Conservation (phyloP, 1,139 yeast genomes). For the Sugiyamaella castrensis region DNA sequence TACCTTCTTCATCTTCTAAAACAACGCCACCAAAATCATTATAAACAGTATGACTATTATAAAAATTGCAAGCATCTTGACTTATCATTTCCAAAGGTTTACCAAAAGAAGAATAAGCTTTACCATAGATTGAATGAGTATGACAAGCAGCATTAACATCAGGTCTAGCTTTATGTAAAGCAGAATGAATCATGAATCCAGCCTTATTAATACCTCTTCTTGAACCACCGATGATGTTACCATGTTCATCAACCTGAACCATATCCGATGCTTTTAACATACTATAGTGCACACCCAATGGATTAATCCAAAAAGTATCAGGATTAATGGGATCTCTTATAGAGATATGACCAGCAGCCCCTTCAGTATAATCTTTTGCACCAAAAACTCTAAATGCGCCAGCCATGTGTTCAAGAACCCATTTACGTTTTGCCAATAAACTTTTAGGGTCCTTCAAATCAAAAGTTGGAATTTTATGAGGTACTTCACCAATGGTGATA, state of each 20-base stretch:
- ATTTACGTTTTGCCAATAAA: slow-evolving; percentile 49
- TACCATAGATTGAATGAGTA: slow-evolving; percentile 71
- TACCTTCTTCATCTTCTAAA: slow-evolving; percentile 68
- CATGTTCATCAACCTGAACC: slow-evolving; percentile 72
- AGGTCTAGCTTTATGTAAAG: slow-evolving; percentile 71
- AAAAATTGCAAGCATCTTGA: slow-evolving; percentile 71
- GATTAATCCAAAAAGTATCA: slow-evolving; percentile 75
- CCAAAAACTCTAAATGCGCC: slow-evolving; percentile 79
- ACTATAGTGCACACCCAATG: slow-evolving; percentile 69
- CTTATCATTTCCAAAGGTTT: slow-evolving; percentile 72
- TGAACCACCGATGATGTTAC: slow-evolving; percentile 67
- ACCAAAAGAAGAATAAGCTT: slow-evolving; percentile 72
- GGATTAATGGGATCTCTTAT: slow-evolving; percentile 74
- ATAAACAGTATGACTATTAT: slow-evolving; percentile 65
- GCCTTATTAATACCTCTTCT: slow-evolving; percentile 70
- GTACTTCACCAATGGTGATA: slow-evolving; percentile 27
- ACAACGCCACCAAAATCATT: slow-evolving; percentile 78
- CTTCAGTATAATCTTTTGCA: slow-evolving; percentile 70
- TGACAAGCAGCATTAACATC: slow-evolving; percentile 83
- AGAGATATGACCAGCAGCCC: slow-evolving; percentile 78
- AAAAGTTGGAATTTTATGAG: slow-evolving; percentile 48
- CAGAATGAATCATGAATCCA: slow-evolving; percentile 77
- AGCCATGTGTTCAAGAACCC: slow-evolving; percentile 74
- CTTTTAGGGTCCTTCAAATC: slow-evolving; percentile 38
- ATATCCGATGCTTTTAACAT: slow-evolving; percentile 67